Evolutionary conservation across 2,329 filamentous ascomycete genomes (phyloP).

Genomic region (Apiospora phragmitis): DNA sequence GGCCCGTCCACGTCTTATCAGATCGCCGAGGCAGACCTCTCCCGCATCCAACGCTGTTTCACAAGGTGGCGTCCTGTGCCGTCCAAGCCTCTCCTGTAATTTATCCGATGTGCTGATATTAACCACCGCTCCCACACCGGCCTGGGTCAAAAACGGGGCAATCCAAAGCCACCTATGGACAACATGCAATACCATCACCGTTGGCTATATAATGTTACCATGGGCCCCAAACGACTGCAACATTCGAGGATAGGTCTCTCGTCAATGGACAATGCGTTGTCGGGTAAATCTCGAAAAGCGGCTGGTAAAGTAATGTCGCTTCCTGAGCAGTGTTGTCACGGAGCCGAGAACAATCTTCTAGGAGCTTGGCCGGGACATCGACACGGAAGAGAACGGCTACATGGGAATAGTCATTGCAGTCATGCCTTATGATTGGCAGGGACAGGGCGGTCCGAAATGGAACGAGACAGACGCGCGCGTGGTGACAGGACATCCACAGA

Average conservation of each 20-base stretch:
- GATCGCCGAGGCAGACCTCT: not conserved
- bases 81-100: not conserved
- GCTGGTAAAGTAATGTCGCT: not conserved
- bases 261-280: not conserved
- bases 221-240: not conserved
- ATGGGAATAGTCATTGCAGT: not conserved
- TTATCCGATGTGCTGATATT: conserved; percentile 4
- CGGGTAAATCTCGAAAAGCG: not conserved
- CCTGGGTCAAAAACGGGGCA: not conserved
- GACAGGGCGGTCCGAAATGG: not conserved
- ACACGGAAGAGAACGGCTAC: too few species aligned
- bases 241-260: not conserved
- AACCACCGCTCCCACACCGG: not conserved
- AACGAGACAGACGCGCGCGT: not conserved
- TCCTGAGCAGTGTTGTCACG: not conserved
- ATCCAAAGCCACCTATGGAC: not conserved
- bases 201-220: not conserved
- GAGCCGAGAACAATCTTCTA: not conserved
- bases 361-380: not conserved
- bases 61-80: not conserved
- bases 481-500: not conserved
- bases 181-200: not conserved
- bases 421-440: not conserved
- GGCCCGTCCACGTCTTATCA: not conserved
- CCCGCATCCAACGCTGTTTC: not conserved